Conservation (phyloP, 768 basidiomycete genomes). For the Lactarius hatsudake region DNA sequence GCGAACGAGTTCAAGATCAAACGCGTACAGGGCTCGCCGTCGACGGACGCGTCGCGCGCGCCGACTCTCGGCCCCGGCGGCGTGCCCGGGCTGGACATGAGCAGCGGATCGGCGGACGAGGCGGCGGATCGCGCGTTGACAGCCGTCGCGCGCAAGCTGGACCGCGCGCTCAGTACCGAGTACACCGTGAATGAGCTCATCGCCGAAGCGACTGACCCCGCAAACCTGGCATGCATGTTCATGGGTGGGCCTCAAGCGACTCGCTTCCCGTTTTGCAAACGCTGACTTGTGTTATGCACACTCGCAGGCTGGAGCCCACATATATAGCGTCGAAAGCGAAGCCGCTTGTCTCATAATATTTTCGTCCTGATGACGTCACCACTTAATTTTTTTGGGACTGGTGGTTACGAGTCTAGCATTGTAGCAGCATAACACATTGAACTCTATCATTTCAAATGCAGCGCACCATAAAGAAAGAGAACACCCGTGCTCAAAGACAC, state of each 20-base stretch:
- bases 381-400: too few species aligned
- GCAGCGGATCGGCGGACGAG: constrained; percentile 69
- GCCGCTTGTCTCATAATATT: too few species aligned
- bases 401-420: neutral
- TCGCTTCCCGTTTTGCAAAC: neutral
- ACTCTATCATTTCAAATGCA: neutral
- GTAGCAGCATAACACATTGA: neutral
- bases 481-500: neutral
- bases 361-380: neutral
- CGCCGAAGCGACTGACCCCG: constrained; percentile 76
- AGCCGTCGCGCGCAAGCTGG: constrained; percentile 78
- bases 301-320: constrained; percentile 45
- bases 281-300: constrained; percentile 10
- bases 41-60: constrained; percentile 28
- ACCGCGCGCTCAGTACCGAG: constrained; percentile 83
- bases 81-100: constrained; percentile 56
- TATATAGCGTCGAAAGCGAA: too few species aligned
- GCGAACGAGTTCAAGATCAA: constrained; percentile 74
- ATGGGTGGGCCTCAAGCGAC: constrained; percentile 46
- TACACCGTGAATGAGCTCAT: constrained; percentile 93
- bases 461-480: neutral
- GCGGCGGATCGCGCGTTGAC: constrained; percentile 86
- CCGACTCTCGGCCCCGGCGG: constrained; percentile 35
- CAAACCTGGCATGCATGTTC: constrained; percentile 78
- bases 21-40: constrained; percentile 48